Base-by-base conservation (phyloP, 805 yeast species). In the Lipomyces anomalus region DNA sequence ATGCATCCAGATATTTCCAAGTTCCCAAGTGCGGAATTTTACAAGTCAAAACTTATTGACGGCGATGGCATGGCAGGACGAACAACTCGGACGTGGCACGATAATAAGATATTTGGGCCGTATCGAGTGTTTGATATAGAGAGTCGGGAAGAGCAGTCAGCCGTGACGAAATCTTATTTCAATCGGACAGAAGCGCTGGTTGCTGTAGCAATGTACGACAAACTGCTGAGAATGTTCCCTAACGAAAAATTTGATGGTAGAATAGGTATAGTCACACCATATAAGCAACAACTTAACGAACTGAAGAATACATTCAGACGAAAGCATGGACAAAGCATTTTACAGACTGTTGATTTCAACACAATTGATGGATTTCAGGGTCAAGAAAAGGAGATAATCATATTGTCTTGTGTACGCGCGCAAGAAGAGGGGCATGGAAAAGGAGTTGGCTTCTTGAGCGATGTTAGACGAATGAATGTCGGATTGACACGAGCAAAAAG, bases 311-410 rank as follows among this genome's bases (percentile, higher is more conserved):
- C 71, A 1, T 90, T 92, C 58, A 62, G 67, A 4, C 67, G 69
- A 13, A 68, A 68, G 43, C 83, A 75, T 58, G 97, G 97, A 7
- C 68, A 68, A 2, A 59, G 68, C 3, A 82, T 90, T 28, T 62
- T 74, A 17, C 72, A 75, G 24, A 80, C 76, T 43, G 78, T 94
- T 40, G 95, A 85, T 60, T 88, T 92, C 67, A 88, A 89, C 60
- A 87, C 99, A 0, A 88, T 92, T 49, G 99, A 92, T 72, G 98
- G 97, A 1, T 92, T 89, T 62, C 99, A 88, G 68, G 97, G 95
- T 53, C 97, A 92, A 65, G 99, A 92, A 61, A 92, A 90, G 64
- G 97, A 90, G 52, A 78, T 92, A 38, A 86, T 92, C 51, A 76
- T 92, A 40, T 82, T 92, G 72, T 88, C 97, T 0, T 90, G 97